Percentiles rank a stretch among this genome's conserved stretches.
phyloP scores from a whole-genome alignment of 2,329 filamentous ascomycete species.

The Fusarium sp. region DNA sequence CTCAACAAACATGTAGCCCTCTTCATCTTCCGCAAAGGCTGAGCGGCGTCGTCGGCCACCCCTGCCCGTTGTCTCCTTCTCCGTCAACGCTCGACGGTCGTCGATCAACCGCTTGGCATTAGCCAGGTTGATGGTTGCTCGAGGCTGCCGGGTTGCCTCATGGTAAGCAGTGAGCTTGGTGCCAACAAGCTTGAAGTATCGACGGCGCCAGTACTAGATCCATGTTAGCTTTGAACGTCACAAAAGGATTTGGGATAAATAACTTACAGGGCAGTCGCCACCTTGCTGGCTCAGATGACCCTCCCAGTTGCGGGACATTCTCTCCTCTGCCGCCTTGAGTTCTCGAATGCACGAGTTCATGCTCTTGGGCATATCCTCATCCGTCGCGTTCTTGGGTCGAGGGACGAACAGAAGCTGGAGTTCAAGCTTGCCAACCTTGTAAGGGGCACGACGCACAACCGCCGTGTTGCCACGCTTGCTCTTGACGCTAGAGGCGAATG shows the following conservation, averaged over 20 bases:
- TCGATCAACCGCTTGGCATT: constrained; percentile 95
- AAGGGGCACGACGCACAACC: constrained; percentile 85
- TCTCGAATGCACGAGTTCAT: constrained; percentile 97
- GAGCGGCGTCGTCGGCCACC: constrained; percentile 85
- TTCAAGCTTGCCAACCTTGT: constrained; percentile 93
- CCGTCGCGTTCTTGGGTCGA: constrained; percentile 81
- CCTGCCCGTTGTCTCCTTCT: constrained; percentile 81
- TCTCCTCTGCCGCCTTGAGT: constrained; percentile 86
- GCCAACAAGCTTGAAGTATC: constrained; percentile 93
- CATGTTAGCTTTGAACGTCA: constrained; percentile 49
- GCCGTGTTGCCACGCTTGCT: constrained; percentile 81
- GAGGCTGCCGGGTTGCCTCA: constrained; percentile 91
- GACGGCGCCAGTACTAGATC: constrained; percentile 89
- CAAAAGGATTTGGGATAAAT: too few species aligned
- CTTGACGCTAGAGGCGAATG: constrained; percentile 84
- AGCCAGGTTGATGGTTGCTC: constrained; percentile 93
- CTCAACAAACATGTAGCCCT: constrained; percentile 99
- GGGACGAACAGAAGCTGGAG: constrained; percentile 95
- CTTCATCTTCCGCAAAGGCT: constrained; percentile 96
- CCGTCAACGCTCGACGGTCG: constrained; percentile 81
- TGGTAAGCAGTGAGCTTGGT: constrained; percentile 95
- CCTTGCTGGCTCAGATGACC: constrained; percentile 94
- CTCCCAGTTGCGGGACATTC: constrained; percentile 80
- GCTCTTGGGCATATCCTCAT: constrained; percentile 99
- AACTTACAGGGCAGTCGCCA: constrained; percentile 92